Conservation (phyloP, 1,139 yeast genomes). For the Arxiozyma telluris region DNA sequence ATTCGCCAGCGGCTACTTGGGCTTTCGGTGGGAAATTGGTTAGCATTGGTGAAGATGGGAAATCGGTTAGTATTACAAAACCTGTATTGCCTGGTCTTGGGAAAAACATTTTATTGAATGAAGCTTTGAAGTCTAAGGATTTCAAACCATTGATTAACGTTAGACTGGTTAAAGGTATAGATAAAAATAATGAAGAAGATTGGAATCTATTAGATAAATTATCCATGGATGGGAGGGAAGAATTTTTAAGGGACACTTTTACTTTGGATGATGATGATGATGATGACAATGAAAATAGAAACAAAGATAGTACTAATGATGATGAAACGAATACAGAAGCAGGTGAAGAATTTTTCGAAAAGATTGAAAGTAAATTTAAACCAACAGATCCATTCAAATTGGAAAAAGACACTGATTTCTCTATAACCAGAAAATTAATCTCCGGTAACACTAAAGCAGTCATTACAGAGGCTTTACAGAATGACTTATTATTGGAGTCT, state of each 20-base stretch:
- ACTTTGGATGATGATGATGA: slow-evolving; percentile 31
- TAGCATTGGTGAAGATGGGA: slow-evolving; percentile 39
- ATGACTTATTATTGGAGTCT: slow-evolving; percentile 66
- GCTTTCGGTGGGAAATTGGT: slow-evolving; percentile 93
- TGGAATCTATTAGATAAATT: slow-evolving; percentile 67
- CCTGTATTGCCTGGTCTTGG: slow-evolving; percentile 38
- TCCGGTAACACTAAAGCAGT: slow-evolving; percentile 61
- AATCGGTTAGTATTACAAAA: slow-evolving; percentile 43
- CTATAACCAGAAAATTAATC: slow-evolving; percentile 50
- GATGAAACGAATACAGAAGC: slow-evolving; percentile 18
- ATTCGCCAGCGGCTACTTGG: slow-evolving; percentile 61
- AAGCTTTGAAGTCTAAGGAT: slow-evolving; percentile 51
- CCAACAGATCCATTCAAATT: slow-evolving; percentile 40
- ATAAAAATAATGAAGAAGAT: slow-evolving; percentile 49
- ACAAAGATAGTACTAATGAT: slow-evolving; percentile 14
- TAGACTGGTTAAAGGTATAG: slow-evolving; percentile 38
- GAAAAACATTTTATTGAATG: slow-evolving; percentile 38
- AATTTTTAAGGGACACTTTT: slow-evolving; percentile 31
- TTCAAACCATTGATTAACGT: slow-evolving; percentile 47
- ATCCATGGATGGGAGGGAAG: slow-evolving; percentile 42
- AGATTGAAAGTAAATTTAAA: slow-evolving; percentile 29
- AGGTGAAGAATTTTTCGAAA: slow-evolving; percentile 31
- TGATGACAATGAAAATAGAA: slow-evolving; percentile 9
- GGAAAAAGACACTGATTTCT: slow-evolving; percentile 31
- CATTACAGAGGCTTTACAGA: slow-evolving; percentile 54